phyloP scores from a whole-genome alignment of 768 basidiomycete species.

The Phylloporus rhodoxanthus region DNA sequence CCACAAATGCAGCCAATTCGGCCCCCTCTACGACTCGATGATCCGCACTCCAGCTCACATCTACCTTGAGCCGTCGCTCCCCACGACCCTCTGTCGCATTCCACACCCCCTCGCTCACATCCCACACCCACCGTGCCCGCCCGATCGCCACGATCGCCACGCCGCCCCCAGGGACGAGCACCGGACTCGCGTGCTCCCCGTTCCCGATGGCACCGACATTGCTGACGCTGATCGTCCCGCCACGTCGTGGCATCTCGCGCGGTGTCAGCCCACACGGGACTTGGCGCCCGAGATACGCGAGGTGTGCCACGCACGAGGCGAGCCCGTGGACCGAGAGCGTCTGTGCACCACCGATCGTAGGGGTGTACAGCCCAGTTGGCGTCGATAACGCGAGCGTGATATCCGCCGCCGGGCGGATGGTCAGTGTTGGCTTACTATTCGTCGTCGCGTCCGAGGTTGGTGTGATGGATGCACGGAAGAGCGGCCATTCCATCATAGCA shows the following conservation, averaged over 20 bases:
- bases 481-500: conserved; percentile 79
- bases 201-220: conserved; percentile 79
- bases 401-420: conserved; percentile 68
- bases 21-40: conserved; percentile 87
- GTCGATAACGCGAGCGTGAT: conserved; percentile 75
- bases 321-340: conserved; percentile 53
- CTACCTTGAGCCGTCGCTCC: conserved; percentile 51
- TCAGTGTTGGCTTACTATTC: conserved; percentile 55
- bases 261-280: conserved; percentile 58
- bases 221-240: conserved; percentile 74
- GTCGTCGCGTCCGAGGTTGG: conserved; percentile 23
- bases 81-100: conserved; percentile 25
- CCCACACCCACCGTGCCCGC: conserved; percentile 71
- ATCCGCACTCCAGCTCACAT: conserved; percentile 80
- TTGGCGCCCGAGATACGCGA: conserved; percentile 62
- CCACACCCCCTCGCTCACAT: conserved; percentile 45
- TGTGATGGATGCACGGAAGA: conserved; percentile 73
- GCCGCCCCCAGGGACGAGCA: conserved; percentile 77
- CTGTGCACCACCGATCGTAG: conserved; percentile 56
- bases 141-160: conserved; percentile 83
- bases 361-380: conserved; percentile 78
- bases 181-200: conserved; percentile 65
- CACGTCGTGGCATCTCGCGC: conserved; percentile 66
- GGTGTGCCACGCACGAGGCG: conserved; percentile 53
- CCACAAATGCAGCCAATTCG: conserved; percentile 83